Evolutionary conservation across 2,329 filamentous ascomycete species (phyloP), one percentile per base, ranked within the genome.

Genomic region (Blumeriella jaapii): DNA sequence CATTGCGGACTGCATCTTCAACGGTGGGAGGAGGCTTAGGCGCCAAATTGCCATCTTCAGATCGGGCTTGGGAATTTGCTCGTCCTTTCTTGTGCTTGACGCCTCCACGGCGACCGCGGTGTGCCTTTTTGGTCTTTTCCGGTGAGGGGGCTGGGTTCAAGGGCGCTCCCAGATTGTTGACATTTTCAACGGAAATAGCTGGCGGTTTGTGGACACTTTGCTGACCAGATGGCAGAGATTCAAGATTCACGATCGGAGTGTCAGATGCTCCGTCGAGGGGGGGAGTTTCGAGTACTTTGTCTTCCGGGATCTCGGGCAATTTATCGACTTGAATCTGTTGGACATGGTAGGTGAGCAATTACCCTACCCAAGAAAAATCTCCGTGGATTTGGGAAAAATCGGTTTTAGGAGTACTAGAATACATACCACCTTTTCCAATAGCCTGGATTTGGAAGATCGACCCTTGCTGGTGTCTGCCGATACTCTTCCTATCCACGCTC

Each of bases 71-170:
- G 3, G 64, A 66, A 31, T 62, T 45, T 72, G 61, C 32, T 56
- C 57, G 34, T 16, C 60, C 60, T 40, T 72, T 72, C 42, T 73
- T 71, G 40, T 80, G 75, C 54, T 79, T 78, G 12, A 71, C 69
- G 2, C 82, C 81, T 14, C 80, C 82, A 30, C 82, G 70, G n/a
- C 73, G 68, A 3, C 82, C 82, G 36, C 81, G 68, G 36, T 81
- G 78, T 0, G 71, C 67, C 54, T 79, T 82, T 53, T 74, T 79
- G 56, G 79, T 78, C 50, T 49, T 63, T 25, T 62, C 63, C 11
- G 69, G 66, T 4, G 59, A 57, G 2, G 53, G 55, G 8, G 54
- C 34, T 33, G 42, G 31, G 26, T 51, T 51, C 23, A 59, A 53
- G 11, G 33, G 34, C 19, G 23, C 17, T 10, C 38, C 38, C 8